These are phyloP conservation scores for Myxozyma vanderwaltii DNA, from an alignment of 805 yeast genomes.

Conservation along the genomic window DNA sequence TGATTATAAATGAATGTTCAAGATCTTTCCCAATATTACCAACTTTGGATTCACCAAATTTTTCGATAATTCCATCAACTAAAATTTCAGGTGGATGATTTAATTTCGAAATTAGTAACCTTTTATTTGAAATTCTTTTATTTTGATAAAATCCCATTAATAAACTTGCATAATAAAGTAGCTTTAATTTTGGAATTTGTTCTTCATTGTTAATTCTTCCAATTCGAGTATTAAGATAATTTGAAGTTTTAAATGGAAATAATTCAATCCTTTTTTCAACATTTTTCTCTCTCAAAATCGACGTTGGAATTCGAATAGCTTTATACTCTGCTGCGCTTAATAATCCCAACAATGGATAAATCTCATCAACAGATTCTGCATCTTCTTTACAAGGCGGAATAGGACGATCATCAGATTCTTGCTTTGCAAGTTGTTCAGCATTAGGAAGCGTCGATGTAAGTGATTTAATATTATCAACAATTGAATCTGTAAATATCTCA, in stretches of 20 bases:
- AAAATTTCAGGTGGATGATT: constrained; percentile 72
- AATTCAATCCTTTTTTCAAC: constrained; percentile 16
- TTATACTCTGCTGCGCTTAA: constrained; percentile 68
- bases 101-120: constrained; percentile 55
- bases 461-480: constrained; percentile 73
- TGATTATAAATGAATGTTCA: constrained; percentile 59
- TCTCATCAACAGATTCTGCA: constrained; percentile 81
- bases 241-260: constrained; percentile 30
- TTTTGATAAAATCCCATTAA: constrained; percentile 77
- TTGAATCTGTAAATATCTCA: constrained; percentile 72
- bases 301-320: constrained; percentile 57
- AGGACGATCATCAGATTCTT: constrained; percentile 70
- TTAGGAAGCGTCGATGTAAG: constrained; percentile 76
- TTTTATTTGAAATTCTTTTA: constrained; percentile 64
- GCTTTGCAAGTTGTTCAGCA: constrained; percentile 59
- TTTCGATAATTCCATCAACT: constrained; percentile 67
- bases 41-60: constrained; percentile 68
- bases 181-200: constrained; percentile 61
- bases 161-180: constrained; percentile 78
- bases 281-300: constrained; percentile 50
- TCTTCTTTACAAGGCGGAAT: constrained; percentile 75
- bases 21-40: constrained; percentile 43
- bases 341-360: constrained; percentile 69
- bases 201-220: constrained; percentile 47
- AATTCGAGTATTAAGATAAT: constrained; percentile 37